Evolutionary conservation across 2,329 filamentous ascomycete genomes (phyloP).

Genomic region (Claviceps africana): DNA sequence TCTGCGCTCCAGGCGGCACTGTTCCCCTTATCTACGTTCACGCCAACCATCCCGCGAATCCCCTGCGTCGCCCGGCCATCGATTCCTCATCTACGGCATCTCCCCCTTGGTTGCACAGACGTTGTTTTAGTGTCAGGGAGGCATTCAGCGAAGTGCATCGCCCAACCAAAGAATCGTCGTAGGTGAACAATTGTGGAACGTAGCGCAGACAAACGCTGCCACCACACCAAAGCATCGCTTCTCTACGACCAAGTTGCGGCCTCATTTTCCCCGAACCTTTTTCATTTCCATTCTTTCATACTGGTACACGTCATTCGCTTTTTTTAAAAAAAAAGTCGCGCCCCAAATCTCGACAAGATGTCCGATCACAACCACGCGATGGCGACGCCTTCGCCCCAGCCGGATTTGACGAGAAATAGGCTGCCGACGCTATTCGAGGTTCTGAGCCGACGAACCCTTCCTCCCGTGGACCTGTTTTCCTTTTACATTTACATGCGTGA

Average conservation of each 20-base stretch:
- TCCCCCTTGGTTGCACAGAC: neutral
- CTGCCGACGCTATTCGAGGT: constrained; percentile 94
- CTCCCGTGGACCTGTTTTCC: constrained; percentile 91
- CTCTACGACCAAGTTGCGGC: neutral
- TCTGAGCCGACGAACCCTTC: constrained; percentile 79
- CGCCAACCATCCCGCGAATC: neutral
- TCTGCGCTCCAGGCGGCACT: neutral
- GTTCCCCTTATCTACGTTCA: neutral
- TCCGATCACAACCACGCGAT: constrained; percentile 12
- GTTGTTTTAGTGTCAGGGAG: neutral
- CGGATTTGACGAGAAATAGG: constrained; percentile 58
- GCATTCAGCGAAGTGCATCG: neutral
- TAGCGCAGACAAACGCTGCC: constrained; percentile 2
- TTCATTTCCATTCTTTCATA: neutral
- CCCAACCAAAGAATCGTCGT: neutral
- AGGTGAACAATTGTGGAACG: constrained; percentile 7
- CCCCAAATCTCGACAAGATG: constrained; percentile 9
- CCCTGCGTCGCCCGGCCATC: too few species aligned
- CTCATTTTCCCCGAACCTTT: neutral
- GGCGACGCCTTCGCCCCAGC: constrained; percentile 37
- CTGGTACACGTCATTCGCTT: neutral
- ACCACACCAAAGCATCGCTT: neutral
- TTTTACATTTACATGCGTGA: constrained; percentile 99
- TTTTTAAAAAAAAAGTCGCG: neutral
- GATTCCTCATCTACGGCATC: neutral